Evolutionary conservation across 140 eudicot genomes (phyloP).

Genomic region (Senecio squalidus): DNA sequence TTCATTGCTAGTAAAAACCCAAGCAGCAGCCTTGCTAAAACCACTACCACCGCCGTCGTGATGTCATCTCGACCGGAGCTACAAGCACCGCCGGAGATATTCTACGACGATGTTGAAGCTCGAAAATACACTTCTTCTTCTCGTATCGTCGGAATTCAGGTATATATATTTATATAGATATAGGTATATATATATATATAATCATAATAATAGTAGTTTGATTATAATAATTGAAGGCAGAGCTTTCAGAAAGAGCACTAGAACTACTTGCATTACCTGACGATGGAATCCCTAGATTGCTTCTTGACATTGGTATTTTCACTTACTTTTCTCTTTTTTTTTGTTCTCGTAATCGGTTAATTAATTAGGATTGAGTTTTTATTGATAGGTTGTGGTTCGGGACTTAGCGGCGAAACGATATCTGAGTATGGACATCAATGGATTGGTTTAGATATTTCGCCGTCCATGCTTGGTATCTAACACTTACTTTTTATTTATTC

Average conservation of each 20-base stretch:
- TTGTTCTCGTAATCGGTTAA: background rate
- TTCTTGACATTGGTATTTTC: slow-evolving; percentile 77
- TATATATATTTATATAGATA: slow-evolving; percentile 10
- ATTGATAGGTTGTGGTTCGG: slow-evolving; percentile 89
- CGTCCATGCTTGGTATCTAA: slow-evolving; percentile 87
- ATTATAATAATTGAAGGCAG: slow-evolving; percentile 38
- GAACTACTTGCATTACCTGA: slow-evolving; percentile 97
- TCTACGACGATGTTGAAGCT: slow-evolving; percentile 90
- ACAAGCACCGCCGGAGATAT: slow-evolving; percentile 96
- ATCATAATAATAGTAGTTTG: no score
- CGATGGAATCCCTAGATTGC: slow-evolving; percentile 75
- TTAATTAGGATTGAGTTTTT: background rate
- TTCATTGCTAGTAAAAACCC: background rate
- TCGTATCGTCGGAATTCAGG: slow-evolving; percentile 97
- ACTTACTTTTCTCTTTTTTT: background rate
- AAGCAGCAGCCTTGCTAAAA: background rate
- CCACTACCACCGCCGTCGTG: background rate
- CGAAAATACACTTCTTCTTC: slow-evolving; percentile 97
- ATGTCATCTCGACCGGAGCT: slow-evolving; percentile 90
- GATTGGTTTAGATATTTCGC: slow-evolving; percentile 94
- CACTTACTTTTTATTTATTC: background rate
- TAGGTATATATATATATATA: background rate
- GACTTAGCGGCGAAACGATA: slow-evolving; percentile 97
- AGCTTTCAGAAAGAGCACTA: slow-evolving; percentile 86
- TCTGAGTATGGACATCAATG: slow-evolving; percentile 89